A percentile compares a stretch with the other conserved stretches of the same genome.
These are phyloP conservation scores for Buddleja alternifolia DNA, from an alignment of 257 asterid species.

Conservation along the genomic window DNA sequence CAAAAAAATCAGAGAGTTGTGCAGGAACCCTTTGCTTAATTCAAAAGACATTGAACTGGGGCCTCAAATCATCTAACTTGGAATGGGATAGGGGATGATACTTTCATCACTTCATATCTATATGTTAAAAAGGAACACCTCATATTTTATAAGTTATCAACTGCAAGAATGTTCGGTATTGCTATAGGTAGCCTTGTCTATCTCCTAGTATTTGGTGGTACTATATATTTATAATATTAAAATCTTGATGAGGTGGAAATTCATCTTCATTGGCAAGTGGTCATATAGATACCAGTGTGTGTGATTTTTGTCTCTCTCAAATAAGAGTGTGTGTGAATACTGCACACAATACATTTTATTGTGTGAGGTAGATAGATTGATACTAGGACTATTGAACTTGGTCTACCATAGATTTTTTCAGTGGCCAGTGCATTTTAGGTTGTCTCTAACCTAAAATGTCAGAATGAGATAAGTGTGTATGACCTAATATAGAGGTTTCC, in stretches of 20 bases:
- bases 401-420: too few relatives aligned
- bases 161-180: neutral
- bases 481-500: too few relatives aligned
- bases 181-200: neutral
- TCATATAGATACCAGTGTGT: too few relatives aligned
- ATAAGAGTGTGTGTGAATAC: too few relatives aligned
- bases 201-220: neutral
- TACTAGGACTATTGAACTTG: too few relatives aligned
- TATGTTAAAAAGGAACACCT: constrained; percentile 12
- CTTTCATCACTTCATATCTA: neutral
- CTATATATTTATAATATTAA: neutral
- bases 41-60: constrained; percentile 34
- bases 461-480: too few relatives aligned
- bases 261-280: too few relatives aligned
- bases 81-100: neutral
- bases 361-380: too few relatives aligned
- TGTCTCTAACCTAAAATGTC: too few relatives aligned
- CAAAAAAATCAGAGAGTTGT: neutral
- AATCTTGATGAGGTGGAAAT: neutral
- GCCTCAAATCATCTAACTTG: constrained; percentile 20
- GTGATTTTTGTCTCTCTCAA: too few relatives aligned
- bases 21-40: constrained; percentile 32
- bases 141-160: constrained; percentile 33
- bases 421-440: too few relatives aligned
- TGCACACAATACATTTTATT: too few relatives aligned